Base-by-base conservation (phyloP, 371 early-diverging fungal species). In the Conidiobolus incongruus region DNA sequence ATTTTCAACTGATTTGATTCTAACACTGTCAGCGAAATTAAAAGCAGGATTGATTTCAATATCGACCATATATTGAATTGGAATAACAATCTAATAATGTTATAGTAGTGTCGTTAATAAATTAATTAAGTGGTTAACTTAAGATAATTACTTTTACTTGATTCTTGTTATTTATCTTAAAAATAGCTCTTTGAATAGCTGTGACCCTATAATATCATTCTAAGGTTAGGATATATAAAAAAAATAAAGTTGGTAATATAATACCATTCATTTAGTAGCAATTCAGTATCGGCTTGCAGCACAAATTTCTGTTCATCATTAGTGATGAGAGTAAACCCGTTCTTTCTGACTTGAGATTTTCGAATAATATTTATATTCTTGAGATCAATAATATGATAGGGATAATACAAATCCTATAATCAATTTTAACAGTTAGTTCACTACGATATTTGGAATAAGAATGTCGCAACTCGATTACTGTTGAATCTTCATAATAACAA, bases 341-440 rank as follows among this genome's bases (percentile, higher is more conserved):
- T 56, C 34, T 64, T 54, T 43, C 59, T 52, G 19, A 20, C 10
- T 10, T 55, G 55, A 17, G 70, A 63, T 21, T 56, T 52, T 22
- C 62, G 62, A 0, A 78, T 68, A 1, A 58, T 52, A 8, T 67
- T 47, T 1, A 66, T 70, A 42, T 62, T 46, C 51, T 75, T 81
- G 26, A 84, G 55, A 51, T 78, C 68, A n/a, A 84, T 62, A 17
- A 68, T 63, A 0, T 68, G 72, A 36, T 68, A 48, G 0, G 83
- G 81, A 28, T 66, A 75, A 47, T 84, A 81, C 4, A 63, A 52
- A 47, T 79, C 72, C 60, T 68, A 45, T 17, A 31, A 10, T n/a
- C n/a, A n/a, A n/a, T n/a, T n/a, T n/a, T n/a, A n/a, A n/a, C n/a
- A n/a, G n/a, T n/a, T n/a, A n/a, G n/a, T n/a, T n/a, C n/a, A n/a